A percentile compares a stretch with the other conserved stretches of the same genome.
phyloP scores from a whole-genome alignment of 2,329 filamentous ascomycete species.

The Rhinocladiella similis region DNA sequence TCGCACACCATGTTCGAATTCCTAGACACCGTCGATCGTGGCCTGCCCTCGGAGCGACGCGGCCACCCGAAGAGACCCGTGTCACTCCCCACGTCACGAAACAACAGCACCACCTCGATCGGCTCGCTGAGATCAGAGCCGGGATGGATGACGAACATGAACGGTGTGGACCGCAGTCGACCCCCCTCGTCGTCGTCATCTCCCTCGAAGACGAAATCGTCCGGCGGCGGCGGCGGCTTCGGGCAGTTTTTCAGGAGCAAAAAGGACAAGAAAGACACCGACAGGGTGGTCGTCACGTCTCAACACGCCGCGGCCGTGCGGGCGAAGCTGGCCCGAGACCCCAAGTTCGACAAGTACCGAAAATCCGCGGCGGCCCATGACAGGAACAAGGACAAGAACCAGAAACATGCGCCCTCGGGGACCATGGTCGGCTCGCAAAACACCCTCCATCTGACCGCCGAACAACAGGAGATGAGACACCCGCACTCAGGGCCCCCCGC shows the following conservation, averaged over 20 bases:
- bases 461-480: constrained; percentile 19
- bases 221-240: neutral
- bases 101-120: neutral
- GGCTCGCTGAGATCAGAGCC: constrained; percentile 17
- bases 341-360: constrained; percentile 1
- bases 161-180: constrained; percentile 12
- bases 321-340: constrained; percentile 10
- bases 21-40: neutral
- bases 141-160: constrained; percentile 9
- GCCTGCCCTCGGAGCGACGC: neutral
- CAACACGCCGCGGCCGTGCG: constrained; percentile 4
- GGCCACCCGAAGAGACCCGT: neutral
- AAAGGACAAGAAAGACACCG: constrained; percentile 12
- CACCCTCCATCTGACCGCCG: constrained; percentile 12
- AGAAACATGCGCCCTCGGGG: neutral
- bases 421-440: constrained; percentile 9
- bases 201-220: neutral
- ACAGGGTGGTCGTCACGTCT: constrained; percentile 14
- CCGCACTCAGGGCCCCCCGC: constrained; percentile 28
- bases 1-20: neutral
- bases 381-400: constrained; percentile 10
- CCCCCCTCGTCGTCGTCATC: constrained; percentile 2
- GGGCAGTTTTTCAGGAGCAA: constrained; percentile 9
- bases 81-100: neutral
- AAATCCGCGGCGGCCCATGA: no score